Conservation (phyloP, 768 basidiomycete species). For the Podaxis pistillaris region DNA sequence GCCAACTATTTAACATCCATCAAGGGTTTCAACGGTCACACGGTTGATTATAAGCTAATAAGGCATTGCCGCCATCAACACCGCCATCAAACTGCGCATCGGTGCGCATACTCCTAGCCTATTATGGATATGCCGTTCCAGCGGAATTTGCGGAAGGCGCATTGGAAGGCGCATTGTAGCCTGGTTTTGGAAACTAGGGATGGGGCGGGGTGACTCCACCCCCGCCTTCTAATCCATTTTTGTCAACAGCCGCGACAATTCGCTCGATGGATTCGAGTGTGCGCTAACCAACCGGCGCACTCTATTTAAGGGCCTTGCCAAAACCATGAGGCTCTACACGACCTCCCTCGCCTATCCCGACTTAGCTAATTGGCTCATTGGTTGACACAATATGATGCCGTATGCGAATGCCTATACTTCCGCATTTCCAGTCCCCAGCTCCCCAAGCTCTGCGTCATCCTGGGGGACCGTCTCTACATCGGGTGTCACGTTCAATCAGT, state of each 20-base stretch:
- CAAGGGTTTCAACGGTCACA: slow-evolving; percentile 2
- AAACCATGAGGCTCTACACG: not conserved
- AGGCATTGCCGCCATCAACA: not conserved
- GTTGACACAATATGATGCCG: not conserved
- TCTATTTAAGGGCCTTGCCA: slow-evolving; percentile 1
- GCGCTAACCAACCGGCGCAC: not conserved
- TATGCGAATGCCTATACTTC: not conserved
- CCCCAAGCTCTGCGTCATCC: not conserved
- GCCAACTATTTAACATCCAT: slow-evolving; percentile 7
- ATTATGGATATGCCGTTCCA: not conserved
- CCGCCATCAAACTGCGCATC: not conserved
- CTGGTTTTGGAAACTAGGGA: not conserved
- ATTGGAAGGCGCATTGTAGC: not conserved
- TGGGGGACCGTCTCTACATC: slow-evolving; percentile 3
- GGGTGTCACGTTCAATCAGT: not conserved
- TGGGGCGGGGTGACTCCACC: not conserved
- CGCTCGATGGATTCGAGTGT: not conserved
- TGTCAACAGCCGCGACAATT: not conserved
- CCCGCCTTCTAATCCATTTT: not conserved
- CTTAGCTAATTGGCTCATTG: not conserved
- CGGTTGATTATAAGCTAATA: not conserved
- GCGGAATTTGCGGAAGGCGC: not conserved
- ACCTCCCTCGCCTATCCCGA: not conserved
- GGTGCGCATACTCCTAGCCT: not conserved
- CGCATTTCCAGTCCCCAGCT: not conserved